Base-by-base conservation (phyloP, 257 asterid genomes). In the Rauvolfia tetraphylla region DNA sequence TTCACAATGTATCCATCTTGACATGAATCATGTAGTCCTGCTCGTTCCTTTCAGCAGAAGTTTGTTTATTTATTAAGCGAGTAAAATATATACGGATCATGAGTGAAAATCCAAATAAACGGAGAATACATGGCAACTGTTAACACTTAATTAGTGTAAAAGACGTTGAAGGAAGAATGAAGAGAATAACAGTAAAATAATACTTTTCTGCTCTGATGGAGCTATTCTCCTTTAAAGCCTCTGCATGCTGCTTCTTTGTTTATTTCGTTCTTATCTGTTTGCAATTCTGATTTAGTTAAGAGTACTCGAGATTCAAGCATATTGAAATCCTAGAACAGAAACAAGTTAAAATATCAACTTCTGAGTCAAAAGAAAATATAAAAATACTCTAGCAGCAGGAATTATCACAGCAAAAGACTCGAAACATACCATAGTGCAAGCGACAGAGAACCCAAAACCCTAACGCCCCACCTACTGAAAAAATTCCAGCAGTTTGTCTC, bases 391-490 rank as follows among this genome's bases (percentile, higher is more conserved):
- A 23, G 9, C 12, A 54, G 22, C 57, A 51, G 27, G 66, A 39
- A 59, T 8, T 17, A 73, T 9, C 14, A 58, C 56, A 38, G 71
- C 18, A 71, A 4, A 13, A 25, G 71, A 38, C 15, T 33, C n/a
- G 18, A 58, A 39, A 76, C 87, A 63, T 10, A 93, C 97, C 97
- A 59, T 90, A 90, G 79, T 91, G 96, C 92, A 94, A 81, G 83
- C 98, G 93, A 77, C 98, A 92, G 29, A 93, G 92, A 25, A 89
- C 79, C 98, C 98, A 92, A 83, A 93, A 92, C 58, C 97, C 96
- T 68, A 93, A 77, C 67, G 84, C 96, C 69, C 97, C 98, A 51
- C 98, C 98, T 29, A 93, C 88, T 0, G 91, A 76, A 73, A 89
- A 92, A 68, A 94, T 84, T 41, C 96, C 92, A 82, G 97, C 97